Conservation (phyloP, 2,329 filamentous ascomycete species). For the Fusarium miscanthi region DNA sequence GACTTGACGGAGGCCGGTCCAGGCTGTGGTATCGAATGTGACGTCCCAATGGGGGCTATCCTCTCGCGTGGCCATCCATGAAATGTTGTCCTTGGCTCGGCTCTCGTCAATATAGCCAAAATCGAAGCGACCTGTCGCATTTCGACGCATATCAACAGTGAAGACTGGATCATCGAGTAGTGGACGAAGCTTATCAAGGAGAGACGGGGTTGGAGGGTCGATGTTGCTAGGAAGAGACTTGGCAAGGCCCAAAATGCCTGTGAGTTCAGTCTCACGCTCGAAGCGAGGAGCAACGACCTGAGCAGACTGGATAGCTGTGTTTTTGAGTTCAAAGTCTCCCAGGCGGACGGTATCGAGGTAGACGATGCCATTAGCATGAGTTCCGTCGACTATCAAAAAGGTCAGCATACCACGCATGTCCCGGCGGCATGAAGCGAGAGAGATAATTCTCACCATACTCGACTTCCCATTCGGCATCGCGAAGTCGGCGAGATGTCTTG, state of each 20-base stretch:
- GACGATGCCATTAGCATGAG: conserved; percentile 58
- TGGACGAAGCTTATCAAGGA: conserved; percentile 58
- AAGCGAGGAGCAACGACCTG: conserved; percentile 55
- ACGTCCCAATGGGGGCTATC: conserved; percentile 55
- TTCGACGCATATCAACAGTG: conserved; percentile 61
- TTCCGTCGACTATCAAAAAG: conserved; percentile 55
- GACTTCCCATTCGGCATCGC: conserved; percentile 61
- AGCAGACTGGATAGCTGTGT: conserved; percentile 63
- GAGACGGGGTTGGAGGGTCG: conserved; percentile 54
- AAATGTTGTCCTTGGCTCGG: conserved; percentile 54
- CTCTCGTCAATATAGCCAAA: conserved; percentile 61
- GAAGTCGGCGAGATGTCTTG: conserved; percentile 54
- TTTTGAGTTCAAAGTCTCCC: conserved; percentile 56
- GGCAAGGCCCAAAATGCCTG: conserved; percentile 64
- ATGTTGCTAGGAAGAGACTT: conserved; percentile 59
- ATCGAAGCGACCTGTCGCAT: conserved; percentile 60
- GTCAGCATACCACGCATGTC: neutral
- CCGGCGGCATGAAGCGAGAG: neutral
- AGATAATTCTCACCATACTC: conserved; percentile 58
- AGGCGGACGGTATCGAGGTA: conserved; percentile 62
- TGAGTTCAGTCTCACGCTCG: conserved; percentile 56
- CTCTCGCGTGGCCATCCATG: conserved; percentile 54
- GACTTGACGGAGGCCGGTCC: conserved; percentile 59
- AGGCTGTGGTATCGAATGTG: conserved; percentile 61
- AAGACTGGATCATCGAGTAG: conserved; percentile 58